phyloP scores from a whole-genome alignment of 2,329 filamentous ascomycete species.

The Aspergillus pseudoviridinutans region DNA sequence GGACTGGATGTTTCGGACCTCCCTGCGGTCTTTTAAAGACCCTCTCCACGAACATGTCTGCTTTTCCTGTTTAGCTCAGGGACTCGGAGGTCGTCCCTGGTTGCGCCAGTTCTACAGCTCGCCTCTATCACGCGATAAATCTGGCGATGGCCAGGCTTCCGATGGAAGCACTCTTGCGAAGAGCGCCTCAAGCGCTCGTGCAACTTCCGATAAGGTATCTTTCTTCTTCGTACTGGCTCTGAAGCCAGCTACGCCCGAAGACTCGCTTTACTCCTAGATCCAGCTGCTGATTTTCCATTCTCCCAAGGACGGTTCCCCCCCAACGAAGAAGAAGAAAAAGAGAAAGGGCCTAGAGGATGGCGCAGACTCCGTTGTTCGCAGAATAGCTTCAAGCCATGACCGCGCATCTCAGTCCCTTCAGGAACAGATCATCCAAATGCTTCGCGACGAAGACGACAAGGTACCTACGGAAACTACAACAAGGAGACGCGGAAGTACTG shows the following conservation, averaged over 20 bases:
- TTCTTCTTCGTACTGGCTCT: background rate
- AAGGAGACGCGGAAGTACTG: background rate
- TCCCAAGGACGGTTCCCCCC: background rate
- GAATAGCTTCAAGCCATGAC: background rate
- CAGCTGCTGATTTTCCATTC: background rate
- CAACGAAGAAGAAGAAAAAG: background rate
- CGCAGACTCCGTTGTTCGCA: background rate
- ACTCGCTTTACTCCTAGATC: background rate
- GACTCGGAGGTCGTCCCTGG: constrained; percentile 19
- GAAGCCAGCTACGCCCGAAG: background rate
- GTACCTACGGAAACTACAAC: background rate
- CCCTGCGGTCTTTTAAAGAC: constrained; percentile 34
- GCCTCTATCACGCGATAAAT: constrained; percentile 10
- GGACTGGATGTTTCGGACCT: constrained; percentile 36
- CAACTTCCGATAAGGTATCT: background rate
- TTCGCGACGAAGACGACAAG: background rate
- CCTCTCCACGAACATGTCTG: constrained; percentile 34
- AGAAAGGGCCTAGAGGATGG: background rate
- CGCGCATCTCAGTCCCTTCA: background rate
- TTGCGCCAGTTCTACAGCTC: constrained; percentile 25
- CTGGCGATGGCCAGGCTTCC: constrained; percentile 1
- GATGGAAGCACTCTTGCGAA: background rate
- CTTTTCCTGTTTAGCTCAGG: constrained; percentile 29
- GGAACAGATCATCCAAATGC: background rate
- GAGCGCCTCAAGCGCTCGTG: background rate